Conservation (phyloP, 768 basidiomycete genomes). For the Leucocoprinus leucothites region DNA sequence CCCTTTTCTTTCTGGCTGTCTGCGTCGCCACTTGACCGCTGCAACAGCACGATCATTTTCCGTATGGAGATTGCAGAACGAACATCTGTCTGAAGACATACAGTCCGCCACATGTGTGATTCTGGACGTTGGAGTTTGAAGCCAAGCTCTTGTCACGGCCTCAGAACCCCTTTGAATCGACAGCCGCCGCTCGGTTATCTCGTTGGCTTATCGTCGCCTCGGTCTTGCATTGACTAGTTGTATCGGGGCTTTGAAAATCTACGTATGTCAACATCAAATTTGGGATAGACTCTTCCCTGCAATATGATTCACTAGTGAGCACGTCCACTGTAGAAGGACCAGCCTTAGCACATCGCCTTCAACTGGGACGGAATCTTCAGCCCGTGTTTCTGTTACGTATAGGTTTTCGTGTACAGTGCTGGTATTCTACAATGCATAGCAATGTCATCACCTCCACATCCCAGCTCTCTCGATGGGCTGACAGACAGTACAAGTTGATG, state of each 20-base stretch:
- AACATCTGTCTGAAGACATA: background rate
- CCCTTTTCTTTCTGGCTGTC: no score
- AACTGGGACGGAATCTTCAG: background rate
- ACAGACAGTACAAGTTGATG: no score
- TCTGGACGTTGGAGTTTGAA: background rate
- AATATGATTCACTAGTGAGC: background rate
- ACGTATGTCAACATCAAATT: background rate
- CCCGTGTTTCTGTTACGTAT: background rate
- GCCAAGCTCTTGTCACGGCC: background rate
- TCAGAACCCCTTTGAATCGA: background rate
- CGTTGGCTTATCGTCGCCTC: background rate
- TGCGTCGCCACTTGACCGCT: no score
- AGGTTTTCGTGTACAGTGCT: background rate
- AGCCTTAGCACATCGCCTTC: background rate
- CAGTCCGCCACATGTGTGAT: background rate
- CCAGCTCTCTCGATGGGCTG: no score
- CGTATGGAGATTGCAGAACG: no score
- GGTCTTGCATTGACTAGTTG: no score
- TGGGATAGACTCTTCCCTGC: background rate
- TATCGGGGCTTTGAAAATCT: no score
- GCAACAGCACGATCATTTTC: no score
- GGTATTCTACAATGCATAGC: background rate
- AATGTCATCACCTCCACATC: background rate
- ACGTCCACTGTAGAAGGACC: background rate
- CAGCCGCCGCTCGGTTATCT: background rate